Evolutionary conservation across 177 flowering plant species (phyloP).

Genomic region (Telopea speciosissima): DNA sequence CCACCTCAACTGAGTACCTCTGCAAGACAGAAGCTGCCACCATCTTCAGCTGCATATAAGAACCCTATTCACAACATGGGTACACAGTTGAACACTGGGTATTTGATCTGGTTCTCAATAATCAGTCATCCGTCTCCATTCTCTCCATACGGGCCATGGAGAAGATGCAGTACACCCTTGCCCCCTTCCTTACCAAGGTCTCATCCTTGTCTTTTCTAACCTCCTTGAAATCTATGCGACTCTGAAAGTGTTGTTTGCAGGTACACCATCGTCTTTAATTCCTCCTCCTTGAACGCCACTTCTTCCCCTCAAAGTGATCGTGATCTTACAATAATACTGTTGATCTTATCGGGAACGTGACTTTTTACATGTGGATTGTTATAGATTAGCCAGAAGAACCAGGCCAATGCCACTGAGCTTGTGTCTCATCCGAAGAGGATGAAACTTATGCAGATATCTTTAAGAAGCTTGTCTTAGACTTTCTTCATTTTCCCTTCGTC

Average conservation of each 20-base stretch:
- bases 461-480: slow-evolving; percentile 28
- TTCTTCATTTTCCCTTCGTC: slow-evolving; percentile 5
- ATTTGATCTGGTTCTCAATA: slow-evolving; percentile 41
- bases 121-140: slow-evolving; percentile 31
- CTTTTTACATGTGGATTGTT: slow-evolving; percentile 35
- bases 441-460: slow-evolving; percentile 52
- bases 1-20: slow-evolving; percentile 39
- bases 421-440: slow-evolving; percentile 69
- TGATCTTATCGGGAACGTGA: slow-evolving; percentile 25
- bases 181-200: slow-evolving; percentile 27
- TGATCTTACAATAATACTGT: slow-evolving; percentile 13
- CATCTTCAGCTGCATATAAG: slow-evolving; percentile 68
- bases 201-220: slow-evolving; percentile 51
- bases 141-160: slow-evolving; percentile 49
- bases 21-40: slow-evolving; percentile 43
- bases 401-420: slow-evolving; percentile 49
- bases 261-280: slow-evolving; percentile 47
- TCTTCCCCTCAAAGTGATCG: neutral
- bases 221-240: slow-evolving; percentile 40
- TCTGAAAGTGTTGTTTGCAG: slow-evolving; percentile 53
- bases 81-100: slow-evolving; percentile 52
- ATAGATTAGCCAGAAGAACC: slow-evolving; percentile 62
- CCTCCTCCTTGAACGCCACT: slow-evolving; percentile 27
- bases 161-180: slow-evolving; percentile 32
- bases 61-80: slow-evolving; percentile 62